A percentile compares a stretch with the other conserved stretches of the same genome.
These are phyloP conservation scores for Pilobolus umbonatus DNA, from an alignment of 192 early-diverging fungal species.

Conservation along the genomic window DNA sequence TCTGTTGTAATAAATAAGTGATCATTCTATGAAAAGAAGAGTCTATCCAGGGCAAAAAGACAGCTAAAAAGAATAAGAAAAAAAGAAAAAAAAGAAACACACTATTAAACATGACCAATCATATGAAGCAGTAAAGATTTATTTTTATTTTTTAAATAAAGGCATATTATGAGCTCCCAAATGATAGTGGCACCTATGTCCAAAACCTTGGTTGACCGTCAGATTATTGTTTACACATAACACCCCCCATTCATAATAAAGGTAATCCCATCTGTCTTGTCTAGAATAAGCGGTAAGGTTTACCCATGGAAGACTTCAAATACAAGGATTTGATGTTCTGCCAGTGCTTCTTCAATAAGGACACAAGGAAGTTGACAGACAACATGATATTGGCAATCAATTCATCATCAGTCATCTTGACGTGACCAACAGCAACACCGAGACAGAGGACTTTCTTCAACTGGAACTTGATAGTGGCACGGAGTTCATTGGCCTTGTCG, in stretches of 20 bases:
- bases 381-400: slow-evolving; percentile 95
- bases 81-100: neutral
- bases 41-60: neutral
- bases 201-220: slow-evolving; percentile 31
- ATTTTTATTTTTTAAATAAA: neutral
- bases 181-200: slow-evolving; percentile 28
- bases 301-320: slow-evolving; percentile 98
- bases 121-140: too few relatives aligned
- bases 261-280: neutral
- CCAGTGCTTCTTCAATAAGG: slow-evolving; percentile 98
- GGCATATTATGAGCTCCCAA: slow-evolving; percentile 24
- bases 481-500: slow-evolving; percentile 89
- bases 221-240: slow-evolving; percentile 16
- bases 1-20: neutral
- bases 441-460: slow-evolving; percentile 98
- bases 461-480: slow-evolving; percentile 99
- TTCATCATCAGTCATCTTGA: slow-evolving; percentile 93
- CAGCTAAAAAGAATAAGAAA: neutral
- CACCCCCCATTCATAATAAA: neutral
- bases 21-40: neutral
- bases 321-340: slow-evolving; percentile 98
- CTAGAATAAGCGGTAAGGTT: slow-evolving; percentile 86
- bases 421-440: slow-evolving; percentile 94
- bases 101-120: too few relatives aligned
- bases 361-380: slow-evolving; percentile 97